phyloP scores from a whole-genome alignment of 2,329 filamentous ascomycete species.

The Akanthomyces muscarius region DNA sequence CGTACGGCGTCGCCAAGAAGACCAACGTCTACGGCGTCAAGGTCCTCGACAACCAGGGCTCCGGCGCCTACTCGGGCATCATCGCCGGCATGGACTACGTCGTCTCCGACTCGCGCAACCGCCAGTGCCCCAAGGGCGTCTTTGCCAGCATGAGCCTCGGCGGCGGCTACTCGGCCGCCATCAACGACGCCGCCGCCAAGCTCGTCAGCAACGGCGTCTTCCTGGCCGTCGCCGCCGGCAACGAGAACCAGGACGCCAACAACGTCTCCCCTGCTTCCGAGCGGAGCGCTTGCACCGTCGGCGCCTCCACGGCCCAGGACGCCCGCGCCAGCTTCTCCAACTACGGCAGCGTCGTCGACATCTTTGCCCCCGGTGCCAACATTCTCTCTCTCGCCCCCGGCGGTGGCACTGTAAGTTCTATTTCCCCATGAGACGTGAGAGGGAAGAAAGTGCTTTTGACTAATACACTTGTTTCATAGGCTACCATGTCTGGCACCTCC shows the following conservation, averaged over 20 bases:
- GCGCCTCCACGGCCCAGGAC: conserved; percentile 38
- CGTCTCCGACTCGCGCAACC: conserved; percentile 30
- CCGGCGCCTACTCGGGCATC: conserved; percentile 37
- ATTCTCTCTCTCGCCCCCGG: conserved; percentile 44
- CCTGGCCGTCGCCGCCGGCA: conserved; percentile 54
- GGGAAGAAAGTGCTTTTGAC: conserved; percentile 31
- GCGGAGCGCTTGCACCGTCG: conserved; percentile 46
- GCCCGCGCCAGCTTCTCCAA: conserved; percentile 45
- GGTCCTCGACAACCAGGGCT: conserved; percentile 38
- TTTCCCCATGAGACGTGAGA: too few relatives aligned
- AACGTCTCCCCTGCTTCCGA: conserved; percentile 45
- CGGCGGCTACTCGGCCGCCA: conserved; percentile 38
- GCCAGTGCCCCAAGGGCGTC: conserved; percentile 38
- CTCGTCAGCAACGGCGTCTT: conserved; percentile 44
- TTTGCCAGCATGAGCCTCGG: conserved; percentile 55
- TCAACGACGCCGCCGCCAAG: conserved; percentile 45
- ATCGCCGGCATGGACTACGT: conserved; percentile 44
- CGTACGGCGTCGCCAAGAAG: conserved; percentile 45
- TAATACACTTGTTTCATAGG: conserved; percentile 11
- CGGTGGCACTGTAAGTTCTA: conserved; percentile 29
- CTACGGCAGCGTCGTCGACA: conserved; percentile 43
- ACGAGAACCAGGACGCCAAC: conserved; percentile 40
- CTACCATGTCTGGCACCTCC: conserved; percentile 40
- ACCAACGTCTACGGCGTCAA: conserved; percentile 42
- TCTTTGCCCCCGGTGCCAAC: conserved; percentile 45